Evolutionary conservation across 306 rosid species (phyloP).

Genomic region (Gastrolobium villosum): DNA sequence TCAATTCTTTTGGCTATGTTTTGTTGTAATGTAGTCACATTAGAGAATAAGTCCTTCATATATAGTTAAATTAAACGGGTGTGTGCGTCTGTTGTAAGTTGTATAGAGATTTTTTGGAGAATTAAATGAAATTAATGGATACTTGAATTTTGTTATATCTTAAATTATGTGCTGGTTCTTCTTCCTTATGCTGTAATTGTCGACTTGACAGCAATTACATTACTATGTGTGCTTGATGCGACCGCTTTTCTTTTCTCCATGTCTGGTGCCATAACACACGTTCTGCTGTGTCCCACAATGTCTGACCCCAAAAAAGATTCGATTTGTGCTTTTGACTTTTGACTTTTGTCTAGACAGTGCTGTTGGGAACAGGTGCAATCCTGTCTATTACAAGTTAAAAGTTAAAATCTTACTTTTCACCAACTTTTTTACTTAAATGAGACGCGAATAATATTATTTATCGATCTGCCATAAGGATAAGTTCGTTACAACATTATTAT

Average conservation of each 20-base stretch:
- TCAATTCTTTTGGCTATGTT: conserved; percentile 41
- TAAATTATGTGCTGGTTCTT: background rate
- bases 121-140: background rate
- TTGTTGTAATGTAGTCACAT: conserved; percentile 34
- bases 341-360: conserved; percentile 15
- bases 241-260: conserved; percentile 22
- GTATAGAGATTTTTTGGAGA: conserved; percentile 2
- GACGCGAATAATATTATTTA: too few relatives aligned
- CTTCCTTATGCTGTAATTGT: background rate
- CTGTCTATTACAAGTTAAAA: background rate
- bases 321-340: conserved; percentile 41
- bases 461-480: too few relatives aligned
- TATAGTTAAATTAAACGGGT: background rate
- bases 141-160: background rate
- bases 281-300: conserved; percentile 37
- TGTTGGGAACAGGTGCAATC: conserved; percentile 6
- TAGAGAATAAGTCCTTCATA: conserved; percentile 27
- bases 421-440: too few relatives aligned
- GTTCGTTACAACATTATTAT: too few relatives aligned
- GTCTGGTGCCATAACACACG: background rate
- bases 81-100: background rate
- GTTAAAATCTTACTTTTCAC: too few relatives aligned
- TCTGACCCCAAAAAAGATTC: conserved; percentile 33
- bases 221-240: background rate
- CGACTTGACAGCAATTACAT: background rate